Base-by-base conservation (phyloP, 371 early-diverging fungal species). In the Haplosporangium sp. region DNA sequence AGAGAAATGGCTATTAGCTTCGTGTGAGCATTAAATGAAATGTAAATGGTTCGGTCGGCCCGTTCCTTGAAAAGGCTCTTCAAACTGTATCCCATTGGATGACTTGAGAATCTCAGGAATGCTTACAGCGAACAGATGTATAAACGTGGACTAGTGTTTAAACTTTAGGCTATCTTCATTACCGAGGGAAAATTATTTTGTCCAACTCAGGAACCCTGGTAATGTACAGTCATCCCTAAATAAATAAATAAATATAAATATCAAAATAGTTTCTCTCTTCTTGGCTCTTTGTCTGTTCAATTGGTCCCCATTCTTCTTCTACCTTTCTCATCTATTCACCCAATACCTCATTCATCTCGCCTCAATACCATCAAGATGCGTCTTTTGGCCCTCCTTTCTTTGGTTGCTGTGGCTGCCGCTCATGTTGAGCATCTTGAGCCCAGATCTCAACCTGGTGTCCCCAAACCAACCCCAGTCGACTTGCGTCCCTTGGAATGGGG, bases 401-500 rank as follows among this genome's bases (percentile, higher is more conserved):
- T 77, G 52, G 15, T 77, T 61, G 72, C 71, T 45, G 69, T 67
- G 53, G 82, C 69, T 34, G 66, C 61, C 17, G 68, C 72, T 38
- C 65, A 62, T 35, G 2, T 74, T 19, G 72, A 74, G 63, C 70
- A 76, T 17, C 71, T 27, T 27, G 27, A 27, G 27, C 27, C 27
- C 27, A 27, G 85, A 37, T 63, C 82, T 60, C 87, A 86, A 57
- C 83, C 84, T 13, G 83, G 77, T 50, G 84, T 63, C 11, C 69
- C 75, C 10, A 63, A 60, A 44, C 84, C 84, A 27, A 71, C 62
- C 11, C 68, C 72, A 17, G 63, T 83, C 15, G 70, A 83, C 56
- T 64, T 82, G 4, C 55, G 69, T 13, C 87, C 86, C 2, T 69
- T 88, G 38, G 52, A 63, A 3, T 88, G 88, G 88, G 86, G 87